A percentile compares a stretch with the other conserved stretches of the same genome.
These are phyloP conservation scores for Wolfiporia cocos DNA, from an alignment of 1,284 basidiomycete species.

Conservation along the genomic window DNA sequence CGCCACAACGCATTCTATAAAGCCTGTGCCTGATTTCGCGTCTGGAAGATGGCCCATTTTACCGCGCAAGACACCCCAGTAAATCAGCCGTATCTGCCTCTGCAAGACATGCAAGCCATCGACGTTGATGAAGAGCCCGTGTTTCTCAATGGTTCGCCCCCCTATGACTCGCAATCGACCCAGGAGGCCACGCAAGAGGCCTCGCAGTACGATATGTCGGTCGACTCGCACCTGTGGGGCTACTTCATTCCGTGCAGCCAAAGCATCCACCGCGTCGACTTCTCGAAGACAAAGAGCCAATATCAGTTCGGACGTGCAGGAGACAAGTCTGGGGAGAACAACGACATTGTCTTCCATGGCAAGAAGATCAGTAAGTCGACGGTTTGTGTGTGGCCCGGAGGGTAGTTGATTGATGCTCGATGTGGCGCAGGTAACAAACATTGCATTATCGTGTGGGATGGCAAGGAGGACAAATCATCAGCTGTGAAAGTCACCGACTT, in stretches of 20 bases:
- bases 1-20: no score
- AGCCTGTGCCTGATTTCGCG: no score
- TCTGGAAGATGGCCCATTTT: no score
- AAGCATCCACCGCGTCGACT: conserved; percentile 46
- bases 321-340: conserved; percentile 23
- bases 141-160: no score
- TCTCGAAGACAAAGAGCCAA: conserved; percentile 42
- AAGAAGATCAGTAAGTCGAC: conserved; percentile 66
- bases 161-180: conserved; percentile 46
- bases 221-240: conserved; percentile 58
- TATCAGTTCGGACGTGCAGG: conserved; percentile 51
- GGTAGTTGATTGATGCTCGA: not conserved
- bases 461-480: conserved; percentile 40
- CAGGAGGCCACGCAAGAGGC: conserved; percentile 29
- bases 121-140: no score
- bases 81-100: no score
- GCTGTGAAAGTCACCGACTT: conserved; percentile 64
- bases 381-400: conserved; percentile 16
- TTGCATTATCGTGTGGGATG: conserved; percentile 62
- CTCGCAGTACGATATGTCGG: conserved; percentile 19
- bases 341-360: conserved; percentile 53
- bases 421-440: conserved; percentile 54
- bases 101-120: no score
- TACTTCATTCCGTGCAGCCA: conserved; percentile 56
- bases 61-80: no score